Evolutionary conservation across 169 alveolate species (phyloP).

Genomic region (Eimeria tenella): DNA sequence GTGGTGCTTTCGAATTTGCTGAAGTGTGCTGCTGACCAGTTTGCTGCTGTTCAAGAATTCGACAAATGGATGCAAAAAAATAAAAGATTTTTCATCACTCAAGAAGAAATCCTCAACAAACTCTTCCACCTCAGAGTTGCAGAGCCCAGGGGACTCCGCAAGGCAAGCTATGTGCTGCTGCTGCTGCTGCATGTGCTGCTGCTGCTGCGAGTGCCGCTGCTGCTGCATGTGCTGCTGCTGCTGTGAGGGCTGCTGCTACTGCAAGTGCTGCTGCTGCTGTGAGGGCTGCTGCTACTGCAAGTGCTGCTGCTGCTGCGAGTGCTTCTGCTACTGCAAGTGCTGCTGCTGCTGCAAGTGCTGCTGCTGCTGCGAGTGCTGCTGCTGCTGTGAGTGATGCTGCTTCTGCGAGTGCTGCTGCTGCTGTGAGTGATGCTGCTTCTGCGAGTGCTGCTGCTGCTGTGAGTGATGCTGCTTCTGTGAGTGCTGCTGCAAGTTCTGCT

Average conservation of each 20-base stretch:
- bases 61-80: constrained; percentile 22
- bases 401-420: too few relatives aligned
- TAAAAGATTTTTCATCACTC: constrained; percentile 31
- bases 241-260: too few relatives aligned
- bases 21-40: constrained; percentile 57
- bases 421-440: too few relatives aligned
- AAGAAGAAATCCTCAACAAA: constrained; percentile 70
- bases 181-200: too few relatives aligned
- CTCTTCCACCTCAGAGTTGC: constrained; percentile 57
- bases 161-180: not conserved
- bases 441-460: too few relatives aligned
- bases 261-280: too few relatives aligned
- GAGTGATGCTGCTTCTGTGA: too few relatives aligned
- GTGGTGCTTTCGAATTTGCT: constrained; percentile 61
- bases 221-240: too few relatives aligned
- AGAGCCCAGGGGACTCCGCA: constrained; percentile 73
- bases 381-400: not conserved
- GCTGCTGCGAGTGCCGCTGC: too few relatives aligned
- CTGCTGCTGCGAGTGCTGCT: not conserved
- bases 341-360: not conserved
- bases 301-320: too few relatives aligned
- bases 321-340: not conserved
- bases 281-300: too few relatives aligned
- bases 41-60: not conserved
- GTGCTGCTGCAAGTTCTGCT: too few relatives aligned